Percentiles rank a stretch among this genome's conserved stretches.
These are phyloP conservation scores for Neonectria neomacrospora DNA, from an alignment of 2,329 filamentous ascomycete genomes.

Conservation along the genomic window DNA sequence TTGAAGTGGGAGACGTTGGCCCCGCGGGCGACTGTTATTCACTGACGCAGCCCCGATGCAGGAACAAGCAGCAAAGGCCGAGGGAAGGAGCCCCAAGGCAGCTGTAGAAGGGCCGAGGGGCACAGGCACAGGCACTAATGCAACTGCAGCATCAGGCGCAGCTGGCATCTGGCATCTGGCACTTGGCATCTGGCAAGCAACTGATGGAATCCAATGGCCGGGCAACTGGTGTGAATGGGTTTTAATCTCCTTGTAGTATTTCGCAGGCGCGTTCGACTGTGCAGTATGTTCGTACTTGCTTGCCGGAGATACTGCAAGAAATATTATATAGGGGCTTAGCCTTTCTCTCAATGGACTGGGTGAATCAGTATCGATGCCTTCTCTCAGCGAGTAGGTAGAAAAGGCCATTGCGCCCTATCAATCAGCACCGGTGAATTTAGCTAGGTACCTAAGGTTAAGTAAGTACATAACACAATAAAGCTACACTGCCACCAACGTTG, in stretches of 20 bases:
- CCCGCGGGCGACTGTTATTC: conserved; percentile 42
- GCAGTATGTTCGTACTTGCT: neutral
- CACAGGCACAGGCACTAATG: conserved; percentile 28
- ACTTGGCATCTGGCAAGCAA: conserved; percentile 30
- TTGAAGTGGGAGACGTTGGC: conserved; percentile 29
- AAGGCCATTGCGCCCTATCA: neutral
- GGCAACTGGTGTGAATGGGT: neutral
- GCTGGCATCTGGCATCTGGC: conserved; percentile 30
- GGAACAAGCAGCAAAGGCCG: conserved; percentile 35
- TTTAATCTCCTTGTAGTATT: neutral
- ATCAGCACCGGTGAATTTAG: neutral
- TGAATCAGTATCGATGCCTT: neutral
- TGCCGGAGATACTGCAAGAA: neutral
- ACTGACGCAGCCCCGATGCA: conserved; percentile 38
- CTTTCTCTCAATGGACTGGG: neutral
- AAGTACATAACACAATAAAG: neutral
- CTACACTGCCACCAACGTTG: neutral
- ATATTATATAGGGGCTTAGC: too few relatives aligned
- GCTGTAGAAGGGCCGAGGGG: conserved; percentile 33
- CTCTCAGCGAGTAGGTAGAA: neutral
- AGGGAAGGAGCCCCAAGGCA: conserved; percentile 39
- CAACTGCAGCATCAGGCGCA: conserved; percentile 14
- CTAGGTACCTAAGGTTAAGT: too few relatives aligned
- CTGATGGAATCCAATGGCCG: neutral
- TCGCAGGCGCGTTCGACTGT: neutral